Percentiles rank a stretch among this genome's conserved stretches.
These are phyloP conservation scores for Dryadomyces quercus-mongolicae DNA, from an alignment of 2,329 filamentous ascomycete genomes.

Conservation along the genomic window DNA sequence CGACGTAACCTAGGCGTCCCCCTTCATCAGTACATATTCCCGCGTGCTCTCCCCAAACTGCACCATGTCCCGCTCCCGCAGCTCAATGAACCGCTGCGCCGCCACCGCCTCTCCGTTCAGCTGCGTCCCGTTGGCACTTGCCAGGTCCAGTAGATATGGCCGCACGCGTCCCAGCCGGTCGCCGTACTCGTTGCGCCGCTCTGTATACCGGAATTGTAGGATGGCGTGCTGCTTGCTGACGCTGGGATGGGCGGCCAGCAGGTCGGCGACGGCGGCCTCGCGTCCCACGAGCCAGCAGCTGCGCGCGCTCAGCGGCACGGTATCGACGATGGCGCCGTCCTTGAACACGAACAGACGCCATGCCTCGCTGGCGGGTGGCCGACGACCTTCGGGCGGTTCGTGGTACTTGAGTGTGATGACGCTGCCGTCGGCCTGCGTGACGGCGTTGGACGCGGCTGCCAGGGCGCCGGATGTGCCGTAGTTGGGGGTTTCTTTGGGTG, in stretches of 20 bases:
- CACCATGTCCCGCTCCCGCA: conserved; percentile 80
- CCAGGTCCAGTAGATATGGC: conserved; percentile 87
- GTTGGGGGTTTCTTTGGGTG: conserved; percentile 72
- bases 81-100: conserved; percentile 68
- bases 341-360: conserved; percentile 97
- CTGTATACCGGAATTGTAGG: conserved; percentile 79
- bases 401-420: conserved; percentile 58
- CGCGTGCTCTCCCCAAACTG: conserved; percentile 78
- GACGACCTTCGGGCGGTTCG: conserved; percentile 85
- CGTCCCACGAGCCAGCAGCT: conserved; percentile 89
- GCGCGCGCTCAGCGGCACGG: conserved; percentile 59
- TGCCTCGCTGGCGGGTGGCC: conserved; percentile 62
- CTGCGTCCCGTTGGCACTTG: conserved; percentile 81
- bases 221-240: conserved; percentile 93
- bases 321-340: conserved; percentile 65
- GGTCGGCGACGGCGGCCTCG: conserved; percentile 68
- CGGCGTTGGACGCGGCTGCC: conserved; percentile 73
- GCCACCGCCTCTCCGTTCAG: conserved; percentile 68
- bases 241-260: conserved; percentile 79
- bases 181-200: conserved; percentile 75
- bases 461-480: conserved; percentile 69
- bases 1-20: not conserved
- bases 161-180: conserved; percentile 68
- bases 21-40: conserved; percentile 87
- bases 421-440: conserved; percentile 7